These are phyloP conservation scores for Rostrohypoxylon terebratum DNA, from an alignment of 495 filamentous ascomycete species.

Conservation along the genomic window DNA sequence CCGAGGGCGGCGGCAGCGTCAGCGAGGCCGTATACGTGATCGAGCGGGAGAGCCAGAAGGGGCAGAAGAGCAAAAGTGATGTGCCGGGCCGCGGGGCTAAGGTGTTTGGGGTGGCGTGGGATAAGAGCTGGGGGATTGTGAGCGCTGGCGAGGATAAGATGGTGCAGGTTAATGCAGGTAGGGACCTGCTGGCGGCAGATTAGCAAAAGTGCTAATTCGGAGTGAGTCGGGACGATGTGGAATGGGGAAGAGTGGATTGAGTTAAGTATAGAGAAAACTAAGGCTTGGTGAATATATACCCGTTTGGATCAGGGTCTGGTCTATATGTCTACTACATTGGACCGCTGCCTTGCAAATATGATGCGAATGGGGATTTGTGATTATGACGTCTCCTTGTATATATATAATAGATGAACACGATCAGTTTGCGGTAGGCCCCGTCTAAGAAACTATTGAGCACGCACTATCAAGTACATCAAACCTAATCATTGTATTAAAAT, in stretches of 20 bases:
- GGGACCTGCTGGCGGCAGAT: constrained; percentile 46
- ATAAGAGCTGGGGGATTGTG: constrained; percentile 84
- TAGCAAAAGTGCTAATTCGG: background rate
- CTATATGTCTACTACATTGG: background rate
- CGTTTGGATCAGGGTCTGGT: constrained; percentile 3
- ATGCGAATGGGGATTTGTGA: background rate
- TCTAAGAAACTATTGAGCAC: too few relatives aligned
- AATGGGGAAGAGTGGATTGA: background rate
- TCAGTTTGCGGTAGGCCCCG: too few relatives aligned
- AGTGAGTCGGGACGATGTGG: background rate
- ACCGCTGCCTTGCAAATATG: background rate
- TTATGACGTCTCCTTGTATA: too few relatives aligned
- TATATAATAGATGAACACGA: too few relatives aligned
- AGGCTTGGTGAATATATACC: constrained; percentile 20
- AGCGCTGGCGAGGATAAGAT: constrained; percentile 91
- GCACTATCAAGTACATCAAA: too few relatives aligned
- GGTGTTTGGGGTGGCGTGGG: constrained; percentile 93
- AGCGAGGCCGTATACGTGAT: constrained; percentile 86
- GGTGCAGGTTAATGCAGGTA: constrained; percentile 87
- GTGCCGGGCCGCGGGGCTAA: constrained; percentile 70
- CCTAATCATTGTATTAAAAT: too few relatives aligned
- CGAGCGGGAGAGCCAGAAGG: constrained; percentile 70
- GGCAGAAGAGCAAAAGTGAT: constrained; percentile 72
- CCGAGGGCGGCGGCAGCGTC: constrained; percentile 70
- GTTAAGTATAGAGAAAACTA: constrained; percentile 6